Conservation (phyloP, 140 eudicot genomes). For the Erigeron philadelphicus region DNA sequence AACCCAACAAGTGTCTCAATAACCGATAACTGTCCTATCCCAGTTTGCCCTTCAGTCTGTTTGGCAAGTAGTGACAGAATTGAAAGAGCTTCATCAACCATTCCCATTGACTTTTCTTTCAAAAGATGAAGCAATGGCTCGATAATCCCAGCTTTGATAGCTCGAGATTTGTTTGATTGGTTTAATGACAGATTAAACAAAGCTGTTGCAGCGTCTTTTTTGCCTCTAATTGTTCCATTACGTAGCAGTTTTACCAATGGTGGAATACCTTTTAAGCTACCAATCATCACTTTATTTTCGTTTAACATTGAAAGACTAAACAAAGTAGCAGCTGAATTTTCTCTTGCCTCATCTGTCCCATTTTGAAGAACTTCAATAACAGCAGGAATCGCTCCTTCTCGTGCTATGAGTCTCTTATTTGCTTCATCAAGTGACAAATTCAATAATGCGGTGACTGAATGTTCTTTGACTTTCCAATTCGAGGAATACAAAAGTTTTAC, state of each 20-base stretch:
- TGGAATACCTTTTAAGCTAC: conserved; percentile 54
- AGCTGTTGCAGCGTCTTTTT: conserved; percentile 69
- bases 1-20: conserved; percentile 55
- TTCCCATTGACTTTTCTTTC: conserved; percentile 46
- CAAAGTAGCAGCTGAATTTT: conserved; percentile 68
- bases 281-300: conserved; percentile 58
- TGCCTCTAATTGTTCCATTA: conserved; percentile 55
- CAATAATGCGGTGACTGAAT: conserved; percentile 57
- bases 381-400: conserved; percentile 59
- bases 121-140: conserved; percentile 48
- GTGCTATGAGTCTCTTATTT: conserved; percentile 53
- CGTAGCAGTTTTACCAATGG: conserved; percentile 51
- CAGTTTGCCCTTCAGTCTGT: conserved; percentile 53
- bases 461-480: conserved; percentile 44
- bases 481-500: conserved; percentile 27
- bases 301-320: conserved; percentile 60
- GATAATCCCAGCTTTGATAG: conserved; percentile 60
- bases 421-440: conserved; percentile 60
- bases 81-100: conserved; percentile 78
- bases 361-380: conserved; percentile 53
- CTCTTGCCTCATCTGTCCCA: conserved; percentile 61
- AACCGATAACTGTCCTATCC: conserved; percentile 49
- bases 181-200: conserved; percentile 52
- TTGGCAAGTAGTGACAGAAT: conserved; percentile 51
- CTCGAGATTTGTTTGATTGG: conserved; percentile 50